Conservation (phyloP, 345 rosid genomes). For the Odontarrhena argentea region DNA sequence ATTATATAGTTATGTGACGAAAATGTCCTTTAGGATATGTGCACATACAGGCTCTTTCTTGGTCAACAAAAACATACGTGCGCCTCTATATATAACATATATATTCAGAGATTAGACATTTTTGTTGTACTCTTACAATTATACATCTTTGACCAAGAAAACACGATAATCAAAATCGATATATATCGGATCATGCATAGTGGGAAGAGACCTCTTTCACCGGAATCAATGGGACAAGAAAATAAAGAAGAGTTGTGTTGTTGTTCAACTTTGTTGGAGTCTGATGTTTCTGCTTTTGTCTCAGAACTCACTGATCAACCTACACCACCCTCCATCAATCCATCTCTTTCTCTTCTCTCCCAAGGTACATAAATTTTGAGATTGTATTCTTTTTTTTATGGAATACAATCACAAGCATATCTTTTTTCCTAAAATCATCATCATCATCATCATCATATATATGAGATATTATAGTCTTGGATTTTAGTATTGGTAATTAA, state of each 20-base stretch:
- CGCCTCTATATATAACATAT: slow-evolving; percentile 32
- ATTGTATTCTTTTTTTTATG: background rate
- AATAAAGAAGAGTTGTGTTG: slow-evolving; percentile 20
- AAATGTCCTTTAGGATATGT: background rate
- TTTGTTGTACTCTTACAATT: slow-evolving; percentile 31
- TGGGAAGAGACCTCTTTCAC: slow-evolving; percentile 40
- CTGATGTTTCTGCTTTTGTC: slow-evolving; percentile 42
- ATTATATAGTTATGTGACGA: slow-evolving; percentile 1
- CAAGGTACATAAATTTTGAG: slow-evolving; percentile 15
- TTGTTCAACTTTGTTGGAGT: slow-evolving; percentile 38
- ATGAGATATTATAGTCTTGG: background rate
- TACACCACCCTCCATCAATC: slow-evolving; percentile 10
- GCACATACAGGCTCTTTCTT: background rate
- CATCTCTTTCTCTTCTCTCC: slow-evolving; percentile 22
- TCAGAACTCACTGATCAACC: slow-evolving; percentile 38
- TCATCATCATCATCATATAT: too few relatives aligned
- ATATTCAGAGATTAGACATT: slow-evolving; percentile 10
- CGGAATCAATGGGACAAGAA: slow-evolving; percentile 38
- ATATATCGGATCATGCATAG: slow-evolving; percentile 37
- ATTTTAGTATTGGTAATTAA: slow-evolving; percentile 1
- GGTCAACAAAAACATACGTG: slow-evolving; percentile 43
- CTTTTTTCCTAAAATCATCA: background rate
- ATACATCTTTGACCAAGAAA: slow-evolving; percentile 35
- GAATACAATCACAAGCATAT: background rate
- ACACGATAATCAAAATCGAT: background rate